These are phyloP conservation scores for Trametes sanguinea DNA, from an alignment of 768 basidiomycete species.

Conservation along the genomic window DNA sequence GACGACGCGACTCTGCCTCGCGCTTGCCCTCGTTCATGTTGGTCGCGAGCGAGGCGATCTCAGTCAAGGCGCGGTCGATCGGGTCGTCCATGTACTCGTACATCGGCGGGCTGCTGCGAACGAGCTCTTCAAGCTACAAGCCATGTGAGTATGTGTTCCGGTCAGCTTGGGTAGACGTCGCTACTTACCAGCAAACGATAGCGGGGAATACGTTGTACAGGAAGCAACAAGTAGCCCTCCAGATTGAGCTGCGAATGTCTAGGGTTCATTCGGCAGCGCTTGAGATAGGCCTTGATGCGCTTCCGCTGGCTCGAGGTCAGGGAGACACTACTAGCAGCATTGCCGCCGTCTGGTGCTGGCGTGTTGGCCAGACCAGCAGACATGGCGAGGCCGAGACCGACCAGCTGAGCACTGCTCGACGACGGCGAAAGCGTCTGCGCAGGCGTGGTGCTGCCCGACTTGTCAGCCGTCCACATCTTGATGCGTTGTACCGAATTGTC, in stretches of 20 bases:
- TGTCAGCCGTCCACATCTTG: constrained; percentile 78
- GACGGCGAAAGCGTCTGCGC: constrained; percentile 55
- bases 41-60: constrained; percentile 86
- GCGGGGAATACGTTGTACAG: constrained; percentile 96
- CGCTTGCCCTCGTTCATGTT: constrained; percentile 99
- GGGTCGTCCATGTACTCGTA: constrained; percentile 78
- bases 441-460: constrained; percentile 42
- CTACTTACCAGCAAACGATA: constrained; percentile 84
- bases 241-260: constrained; percentile 91
- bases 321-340: constrained; percentile 49
- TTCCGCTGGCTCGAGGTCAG: constrained; percentile 82
- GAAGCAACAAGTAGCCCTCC: constrained; percentile 91
- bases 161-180: too few species aligned
- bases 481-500: constrained; percentile 89
- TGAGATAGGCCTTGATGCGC: constrained; percentile 86
- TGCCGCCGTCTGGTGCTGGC: constrained; percentile 42
- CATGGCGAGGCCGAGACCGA: constrained; percentile 59
- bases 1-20: constrained; percentile 88
- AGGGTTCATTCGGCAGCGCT: constrained; percentile 86
- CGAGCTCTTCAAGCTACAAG: constrained; percentile 78
- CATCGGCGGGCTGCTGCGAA: constrained; percentile 80
- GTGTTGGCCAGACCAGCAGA: constrained; percentile 44
- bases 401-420: constrained; percentile 63
- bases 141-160: background rate
- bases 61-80: constrained; percentile 79